Conservation (phyloP, 2,329 filamentous ascomycete genomes). For the Colletotrichum acutatum region DNA sequence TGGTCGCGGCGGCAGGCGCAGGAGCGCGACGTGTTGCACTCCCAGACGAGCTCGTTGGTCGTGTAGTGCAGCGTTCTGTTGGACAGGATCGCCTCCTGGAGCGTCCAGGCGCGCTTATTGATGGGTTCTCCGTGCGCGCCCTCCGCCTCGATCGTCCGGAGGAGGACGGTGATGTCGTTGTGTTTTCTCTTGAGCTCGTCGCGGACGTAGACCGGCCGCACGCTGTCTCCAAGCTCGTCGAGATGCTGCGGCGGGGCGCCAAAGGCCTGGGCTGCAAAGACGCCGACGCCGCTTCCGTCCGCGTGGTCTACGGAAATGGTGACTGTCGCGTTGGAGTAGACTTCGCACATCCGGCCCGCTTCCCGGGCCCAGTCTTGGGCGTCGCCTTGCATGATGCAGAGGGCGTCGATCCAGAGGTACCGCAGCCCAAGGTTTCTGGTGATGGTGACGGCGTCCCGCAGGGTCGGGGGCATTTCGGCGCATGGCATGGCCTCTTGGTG, state of each 20-base stretch:
- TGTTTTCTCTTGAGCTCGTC: not conserved
- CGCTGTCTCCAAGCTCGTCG: not conserved
- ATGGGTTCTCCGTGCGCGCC: not conserved
- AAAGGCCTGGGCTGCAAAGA: not conserved
- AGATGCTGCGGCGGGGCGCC: not conserved
- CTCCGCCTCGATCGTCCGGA: not conserved
- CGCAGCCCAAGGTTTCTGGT: not conserved
- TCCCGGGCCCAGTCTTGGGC: not conserved
- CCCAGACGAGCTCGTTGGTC: conserved; percentile 35
- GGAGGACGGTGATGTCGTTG: not conserved
- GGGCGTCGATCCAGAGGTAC: conserved; percentile 8
- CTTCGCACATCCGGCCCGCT: not conserved
- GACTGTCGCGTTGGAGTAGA: not conserved
- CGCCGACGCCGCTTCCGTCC: not conserved
- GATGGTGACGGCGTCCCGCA: not conserved
- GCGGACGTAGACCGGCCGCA: not conserved
- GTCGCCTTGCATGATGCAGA: conserved; percentile 9
- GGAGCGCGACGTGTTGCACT: conserved; percentile 19
- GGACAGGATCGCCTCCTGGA: conserved; percentile 38
- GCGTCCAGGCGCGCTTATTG: conserved; percentile 35
- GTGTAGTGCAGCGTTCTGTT: conserved; percentile 36
- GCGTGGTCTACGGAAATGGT: not conserved
- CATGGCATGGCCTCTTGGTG: not conserved
- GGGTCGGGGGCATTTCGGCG: not conserved
- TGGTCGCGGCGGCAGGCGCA: not conserved